These are phyloP conservation scores for Fusarium miscanthi DNA, from an alignment of 2,329 filamentous ascomycete genomes.

Conservation along the genomic window DNA sequence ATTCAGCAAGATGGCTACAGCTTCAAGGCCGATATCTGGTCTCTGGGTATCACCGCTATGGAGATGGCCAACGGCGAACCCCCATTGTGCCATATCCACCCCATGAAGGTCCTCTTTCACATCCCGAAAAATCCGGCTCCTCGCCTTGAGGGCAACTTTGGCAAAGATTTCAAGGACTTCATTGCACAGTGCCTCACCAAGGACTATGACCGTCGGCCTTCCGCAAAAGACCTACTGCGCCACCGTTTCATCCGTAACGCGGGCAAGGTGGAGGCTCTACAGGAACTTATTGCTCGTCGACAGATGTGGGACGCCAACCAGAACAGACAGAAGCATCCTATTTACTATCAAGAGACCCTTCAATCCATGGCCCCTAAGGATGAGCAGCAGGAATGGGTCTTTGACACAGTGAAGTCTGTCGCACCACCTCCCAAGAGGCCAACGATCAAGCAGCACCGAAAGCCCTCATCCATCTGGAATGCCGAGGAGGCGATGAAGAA, in stretches of 20 bases:
- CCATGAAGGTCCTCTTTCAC: constrained; percentile 92
- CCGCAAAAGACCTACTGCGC: constrained; percentile 86
- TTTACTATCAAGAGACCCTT: constrained; percentile 94
- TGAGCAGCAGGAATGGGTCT: constrained; percentile 91
- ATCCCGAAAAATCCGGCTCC: constrained; percentile 91
- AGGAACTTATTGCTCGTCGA: constrained; percentile 86
- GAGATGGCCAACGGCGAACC: constrained; percentile 90
- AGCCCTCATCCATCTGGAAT: constrained; percentile 66
- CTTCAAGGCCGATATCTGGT: constrained; percentile 95
- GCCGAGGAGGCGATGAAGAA: constrained; percentile 71
- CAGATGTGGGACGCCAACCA: constrained; percentile 84
- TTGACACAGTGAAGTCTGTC: constrained; percentile 89
- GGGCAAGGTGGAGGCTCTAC: constrained; percentile 87
- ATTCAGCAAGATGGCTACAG: constrained; percentile 87
- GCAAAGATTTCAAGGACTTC: constrained; percentile 94
- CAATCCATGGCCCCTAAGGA: constrained; percentile 73
- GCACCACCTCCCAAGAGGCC: constrained; percentile 63
- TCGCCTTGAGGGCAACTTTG: constrained; percentile 85
- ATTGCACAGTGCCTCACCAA: constrained; percentile 91
- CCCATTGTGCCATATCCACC: constrained; percentile 85
- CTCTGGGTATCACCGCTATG: constrained; percentile 89
- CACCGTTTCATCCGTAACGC: constrained; percentile 90
- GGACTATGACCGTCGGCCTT: constrained; percentile 84
- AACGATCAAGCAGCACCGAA: constrained; percentile 62
- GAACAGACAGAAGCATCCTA: constrained; percentile 74